Base-by-base conservation (phyloP, 2,329 filamentous ascomycete species). In the Ploettnerulaceae sp. region DNA sequence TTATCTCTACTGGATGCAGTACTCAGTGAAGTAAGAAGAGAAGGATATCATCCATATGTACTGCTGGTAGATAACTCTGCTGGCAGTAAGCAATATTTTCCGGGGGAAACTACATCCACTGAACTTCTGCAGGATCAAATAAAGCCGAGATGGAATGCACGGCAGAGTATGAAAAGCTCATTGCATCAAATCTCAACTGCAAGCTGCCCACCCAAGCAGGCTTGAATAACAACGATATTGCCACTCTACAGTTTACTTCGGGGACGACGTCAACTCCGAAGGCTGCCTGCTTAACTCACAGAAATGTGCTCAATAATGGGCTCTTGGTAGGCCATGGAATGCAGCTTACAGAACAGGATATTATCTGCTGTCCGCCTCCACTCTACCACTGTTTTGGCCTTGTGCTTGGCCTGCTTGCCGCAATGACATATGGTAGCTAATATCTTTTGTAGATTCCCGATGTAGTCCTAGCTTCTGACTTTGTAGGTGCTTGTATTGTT, bases 351-450 rank as follows among this genome's bases (percentile, higher is more conserved):
- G 67, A 76, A 2, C 69, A 72, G 35, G 85, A 90, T 60, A 71
- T 82, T 6, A 72, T 93, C 8, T 91, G 86, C 70, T 93, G 87
- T 63, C 86, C 86, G 3, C 86, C 87, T 0, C 87, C 88, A 0
- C 73, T 93, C 3, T 93, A 93, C 71, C 88, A 93, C 69, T 91
- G 86, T 69, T 91, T 91, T 61, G 86, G 86, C 1, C 76, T 91
- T 6, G 2, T 91, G 7, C 85, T 90, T 1, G 86, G 86, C 7
- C 72, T 90, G 34, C 74, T 90, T 45, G 81, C 84, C 1, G 74
- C 79, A 33, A 67, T 89, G 42, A 89, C 84, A 0, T 85, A 90
- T 62, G 86, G 40, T 44, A 36, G 2, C 2, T 17, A 11, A 35
- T 3, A 14, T 22, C 22, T 17, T 12, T 18, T 14, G 11, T 21